Percentiles rank a stretch among this genome's conserved stretches.
These are phyloP conservation scores for Phoma sp. DNA, from an alignment of 2,329 filamentous ascomycete genomes.

Conservation along the genomic window DNA sequence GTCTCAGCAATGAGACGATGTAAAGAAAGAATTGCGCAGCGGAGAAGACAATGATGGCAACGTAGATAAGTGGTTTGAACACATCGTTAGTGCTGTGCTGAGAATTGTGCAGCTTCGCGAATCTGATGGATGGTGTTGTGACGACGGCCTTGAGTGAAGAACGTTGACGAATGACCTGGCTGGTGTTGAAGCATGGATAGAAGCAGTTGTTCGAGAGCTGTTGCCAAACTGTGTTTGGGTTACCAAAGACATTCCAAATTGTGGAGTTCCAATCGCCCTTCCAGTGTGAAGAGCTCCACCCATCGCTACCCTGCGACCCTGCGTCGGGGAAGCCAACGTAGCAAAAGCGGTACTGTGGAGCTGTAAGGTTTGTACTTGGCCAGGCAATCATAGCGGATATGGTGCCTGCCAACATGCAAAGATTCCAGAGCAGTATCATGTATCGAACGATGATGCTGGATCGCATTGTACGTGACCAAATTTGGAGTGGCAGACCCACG, in stretches of 20 bases:
- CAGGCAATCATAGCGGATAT: slow-evolving; percentile 15
- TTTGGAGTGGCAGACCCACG: slow-evolving; percentile 15
- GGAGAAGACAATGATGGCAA: slow-evolving; percentile 13
- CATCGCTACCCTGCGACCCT: slow-evolving; percentile 9
- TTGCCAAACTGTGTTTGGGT: slow-evolving; percentile 11
- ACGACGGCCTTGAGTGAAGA: slow-evolving; percentile 13
- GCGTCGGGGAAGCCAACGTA: slow-evolving; percentile 8
- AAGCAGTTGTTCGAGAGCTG: slow-evolving; percentile 16
- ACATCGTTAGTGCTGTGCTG: slow-evolving; percentile 2
- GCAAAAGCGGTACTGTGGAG: slow-evolving; percentile 20
- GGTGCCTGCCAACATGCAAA: slow-evolving; percentile 17
- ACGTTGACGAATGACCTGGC: slow-evolving; percentile 14
- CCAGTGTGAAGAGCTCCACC: slow-evolving; percentile 16
- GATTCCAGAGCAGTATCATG: slow-evolving; percentile 20
- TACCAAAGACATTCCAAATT: slow-evolving; percentile 9
- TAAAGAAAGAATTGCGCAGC: slow-evolving; percentile 20
- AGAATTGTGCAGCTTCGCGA: slow-evolving; percentile 19
- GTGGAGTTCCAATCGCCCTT: slow-evolving; percentile 14
- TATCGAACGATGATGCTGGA: slow-evolving; percentile 14
- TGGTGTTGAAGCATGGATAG: slow-evolving; percentile 23
- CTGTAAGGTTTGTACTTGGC: slow-evolving; percentile 9
- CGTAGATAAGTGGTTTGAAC: slow-evolving; percentile 13
- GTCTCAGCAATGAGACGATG: slow-evolving; percentile 5
- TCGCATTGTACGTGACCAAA: slow-evolving; percentile 24
- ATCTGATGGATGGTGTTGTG: slow-evolving; percentile 2